Evolutionary conservation across 2,329 filamentous ascomycete species (phyloP).

Genomic region (Pyricularia pennisetigena): DNA sequence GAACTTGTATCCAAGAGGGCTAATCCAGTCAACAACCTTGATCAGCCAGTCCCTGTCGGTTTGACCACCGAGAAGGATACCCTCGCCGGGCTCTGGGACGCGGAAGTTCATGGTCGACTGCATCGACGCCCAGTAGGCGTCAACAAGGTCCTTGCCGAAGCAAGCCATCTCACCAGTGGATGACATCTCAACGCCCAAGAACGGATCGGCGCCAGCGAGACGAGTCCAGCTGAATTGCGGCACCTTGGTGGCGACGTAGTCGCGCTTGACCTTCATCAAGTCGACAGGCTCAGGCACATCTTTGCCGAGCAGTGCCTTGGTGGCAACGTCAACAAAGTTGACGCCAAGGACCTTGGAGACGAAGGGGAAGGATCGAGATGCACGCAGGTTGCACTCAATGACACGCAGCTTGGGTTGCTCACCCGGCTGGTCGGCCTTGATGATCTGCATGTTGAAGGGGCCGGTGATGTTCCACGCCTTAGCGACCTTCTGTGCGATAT

Average conservation of each 20-base stretch:
- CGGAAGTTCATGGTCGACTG: conserved; percentile 99
- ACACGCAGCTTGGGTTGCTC: conserved; percentile 77
- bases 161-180: conserved; percentile 97
- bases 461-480: conserved; percentile 96
- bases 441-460: conserved; percentile 98
- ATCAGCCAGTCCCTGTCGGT: conserved; percentile 56
- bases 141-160: conserved; percentile 90
- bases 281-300: conserved; percentile 78
- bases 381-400: conserved; percentile 96
- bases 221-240: conserved; percentile 99
- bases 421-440: conserved; percentile 75
- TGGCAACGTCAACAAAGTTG: conserved; percentile 95
- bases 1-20: conserved; percentile 88
- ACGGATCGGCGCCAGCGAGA: conserved; percentile 92
- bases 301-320: conserved; percentile 79
- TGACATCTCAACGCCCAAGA: conserved; percentile 96
- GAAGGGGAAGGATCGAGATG: conserved; percentile 96
- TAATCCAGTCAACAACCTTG: conserved; percentile 75
- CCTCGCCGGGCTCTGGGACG: conserved; percentile 86
- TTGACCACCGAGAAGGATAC: conserved; percentile 89
- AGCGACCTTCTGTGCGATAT: conserved; percentile 91
- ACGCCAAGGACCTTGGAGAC: conserved; percentile 92
- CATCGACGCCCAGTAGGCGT: conserved; percentile 94
- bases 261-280: conserved; percentile 78
- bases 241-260: conserved; percentile 95